Percentiles rank a stretch among this genome's conserved stretches.
Conservation (phyloP, 2,329 filamentous ascomycete genomes). For the Aspergillus novoparasiticus region DNA sequence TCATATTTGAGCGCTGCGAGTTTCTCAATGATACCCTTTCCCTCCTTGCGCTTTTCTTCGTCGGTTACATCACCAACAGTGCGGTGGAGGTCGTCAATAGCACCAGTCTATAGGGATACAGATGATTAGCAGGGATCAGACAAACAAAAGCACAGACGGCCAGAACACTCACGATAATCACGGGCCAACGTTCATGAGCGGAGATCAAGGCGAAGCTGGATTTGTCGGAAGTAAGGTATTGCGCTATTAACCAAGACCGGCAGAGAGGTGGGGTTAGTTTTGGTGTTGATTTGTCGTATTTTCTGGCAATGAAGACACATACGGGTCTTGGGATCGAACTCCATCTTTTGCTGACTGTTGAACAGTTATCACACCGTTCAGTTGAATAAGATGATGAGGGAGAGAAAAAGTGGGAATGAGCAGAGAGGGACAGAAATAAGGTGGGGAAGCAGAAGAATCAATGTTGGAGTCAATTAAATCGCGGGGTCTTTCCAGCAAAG, state of each 20-base stretch:
- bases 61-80: conserved; percentile 53
- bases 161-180: conserved; percentile 73
- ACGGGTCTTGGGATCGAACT: conserved; percentile 75
- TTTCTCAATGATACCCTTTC: conserved; percentile 80
- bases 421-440: not conserved
- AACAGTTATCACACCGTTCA: not conserved
- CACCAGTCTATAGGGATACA: conserved; percentile 67
- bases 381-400: not conserved
- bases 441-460: not conserved
- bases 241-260: conserved; percentile 53
- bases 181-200: conserved; percentile 84
- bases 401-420: not conserved
- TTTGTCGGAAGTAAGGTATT: conserved; percentile 76
- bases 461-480: not conserved
- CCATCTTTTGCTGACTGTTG: conserved; percentile 54
- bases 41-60: conserved; percentile 68
- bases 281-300: not conserved
- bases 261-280: conserved; percentile 22
- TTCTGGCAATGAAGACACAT: conserved; percentile 34
- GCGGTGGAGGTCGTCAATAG: conserved; percentile 92
- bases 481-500: conserved; percentile 9
- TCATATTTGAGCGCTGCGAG: conserved; percentile 90
- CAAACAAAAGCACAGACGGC: not conserved
- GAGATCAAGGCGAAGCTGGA: conserved; percentile 86
- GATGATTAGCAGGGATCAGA: not conserved